Percentiles rank a stretch among this genome's conserved stretches.
phyloP scores from a whole-genome alignment of 768 basidiomycete species.

The Xerocomus brunneocitrinus region DNA sequence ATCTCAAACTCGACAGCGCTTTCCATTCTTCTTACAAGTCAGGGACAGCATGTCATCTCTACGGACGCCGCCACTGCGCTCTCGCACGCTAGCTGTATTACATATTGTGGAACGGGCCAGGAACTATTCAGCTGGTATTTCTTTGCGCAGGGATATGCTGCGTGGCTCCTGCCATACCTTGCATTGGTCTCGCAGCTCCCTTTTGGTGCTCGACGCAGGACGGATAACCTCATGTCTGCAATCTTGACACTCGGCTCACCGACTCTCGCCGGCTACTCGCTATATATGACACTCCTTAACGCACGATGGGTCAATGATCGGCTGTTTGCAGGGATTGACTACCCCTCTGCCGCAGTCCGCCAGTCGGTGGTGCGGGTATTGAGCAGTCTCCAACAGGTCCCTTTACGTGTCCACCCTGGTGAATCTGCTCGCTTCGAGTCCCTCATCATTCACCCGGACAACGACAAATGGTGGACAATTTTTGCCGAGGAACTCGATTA shows the following conservation, averaged over 20 bases:
- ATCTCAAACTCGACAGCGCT: conserved; percentile 10
- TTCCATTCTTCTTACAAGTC: conserved; percentile 11
- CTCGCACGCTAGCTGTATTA: conserved; percentile 4
- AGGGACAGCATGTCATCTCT: background rate
- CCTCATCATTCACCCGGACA: conserved; percentile 37
- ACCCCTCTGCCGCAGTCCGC: background rate
- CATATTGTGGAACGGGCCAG: conserved; percentile 11
- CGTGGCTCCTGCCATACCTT: conserved; percentile 48
- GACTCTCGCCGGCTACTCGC: conserved; percentile 42
- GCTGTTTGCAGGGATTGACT: background rate
- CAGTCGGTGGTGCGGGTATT: conserved; percentile 29
- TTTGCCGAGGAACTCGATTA: conserved; percentile 32
- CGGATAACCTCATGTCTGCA: conserved; percentile 41
- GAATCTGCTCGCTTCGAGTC: conserved; percentile 8
- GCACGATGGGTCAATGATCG: conserved; percentile 12
- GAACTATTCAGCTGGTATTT: conserved; percentile 14
- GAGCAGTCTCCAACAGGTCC: conserved; percentile 35
- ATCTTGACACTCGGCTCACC: conserved; percentile 45
- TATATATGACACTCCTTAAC: background rate
- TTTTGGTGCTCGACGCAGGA: conserved; percentile 37
- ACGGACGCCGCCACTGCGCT: conserved; percentile 7
- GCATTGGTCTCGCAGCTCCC: conserved; percentile 50
- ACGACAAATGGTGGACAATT: conserved; percentile 41
- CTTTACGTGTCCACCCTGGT: conserved; percentile 20
- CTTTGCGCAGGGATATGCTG: conserved; percentile 34